Evolutionary conservation across 805 yeast genomes (phyloP).

Genomic region (Starmerella bombicola): DNA sequence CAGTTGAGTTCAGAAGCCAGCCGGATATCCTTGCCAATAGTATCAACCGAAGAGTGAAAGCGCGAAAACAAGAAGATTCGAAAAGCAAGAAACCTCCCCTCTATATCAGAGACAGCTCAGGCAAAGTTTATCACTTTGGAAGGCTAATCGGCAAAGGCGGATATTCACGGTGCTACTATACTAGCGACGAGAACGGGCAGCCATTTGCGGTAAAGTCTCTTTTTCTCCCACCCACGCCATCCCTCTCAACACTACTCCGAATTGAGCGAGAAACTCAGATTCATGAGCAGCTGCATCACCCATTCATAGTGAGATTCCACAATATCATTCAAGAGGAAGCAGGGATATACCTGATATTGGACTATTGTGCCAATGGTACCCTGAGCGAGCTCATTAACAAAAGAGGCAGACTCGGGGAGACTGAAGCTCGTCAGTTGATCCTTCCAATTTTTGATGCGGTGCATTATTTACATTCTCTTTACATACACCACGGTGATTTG

Average conservation of each 20-base stretch:
- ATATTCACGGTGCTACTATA: slow-evolving; percentile 16
- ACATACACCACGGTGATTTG: slow-evolving; percentile 88
- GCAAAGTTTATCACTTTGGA: slow-evolving; percentile 13
- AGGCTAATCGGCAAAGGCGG: slow-evolving; percentile 17
- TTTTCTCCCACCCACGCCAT: neutral
- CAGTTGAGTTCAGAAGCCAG: too few species aligned
- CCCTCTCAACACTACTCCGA: neutral
- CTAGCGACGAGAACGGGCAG: slow-evolving; percentile 1
- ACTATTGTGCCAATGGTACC: slow-evolving; percentile 86
- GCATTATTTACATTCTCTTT: slow-evolving; percentile 73
- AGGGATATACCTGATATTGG: slow-evolving; percentile 80
- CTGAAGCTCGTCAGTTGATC: slow-evolving; percentile 76
- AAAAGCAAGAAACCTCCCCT: too few species aligned
- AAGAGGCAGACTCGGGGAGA: slow-evolving; percentile 72
- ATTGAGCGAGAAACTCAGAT: slow-evolving; percentile 57
- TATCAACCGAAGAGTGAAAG: too few species aligned
- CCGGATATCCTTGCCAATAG: too few species aligned
- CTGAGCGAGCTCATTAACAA: slow-evolving; percentile 78
- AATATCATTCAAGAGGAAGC: slow-evolving; percentile 92
- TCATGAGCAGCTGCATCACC: slow-evolving; percentile 74
- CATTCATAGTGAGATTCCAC: slow-evolving; percentile 76
- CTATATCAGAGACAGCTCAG: neutral
- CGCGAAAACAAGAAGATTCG: too few species aligned
- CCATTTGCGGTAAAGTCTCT: slow-evolving; percentile 16
- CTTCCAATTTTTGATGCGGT: slow-evolving; percentile 88